Base-by-base conservation (phyloP, 345 rosid species). In the Gossypium arboreum region DNA sequence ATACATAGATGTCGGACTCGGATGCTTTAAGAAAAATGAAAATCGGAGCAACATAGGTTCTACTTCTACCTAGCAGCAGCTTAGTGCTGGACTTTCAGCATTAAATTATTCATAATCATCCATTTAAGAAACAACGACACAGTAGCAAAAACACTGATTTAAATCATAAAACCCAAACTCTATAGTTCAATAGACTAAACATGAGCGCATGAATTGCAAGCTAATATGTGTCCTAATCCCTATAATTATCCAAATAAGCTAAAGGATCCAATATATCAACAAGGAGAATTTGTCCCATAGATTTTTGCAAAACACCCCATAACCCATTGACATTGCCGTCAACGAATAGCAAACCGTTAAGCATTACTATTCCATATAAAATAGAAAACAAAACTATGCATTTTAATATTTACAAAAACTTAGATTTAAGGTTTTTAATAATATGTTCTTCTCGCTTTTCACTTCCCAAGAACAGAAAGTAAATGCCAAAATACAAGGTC, bases 141-240 rank as follows among this genome's bases (percentile, higher is more conserved):
- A 52, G 17, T 52, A 1, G 57, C n/a, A 17, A 54, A 20, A 64
- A 41, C 9, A 65, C 24, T 9, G 12, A 18, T 65, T 20, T 10
- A 54, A 65, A 41, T 43, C 69, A 41, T 65, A 43, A 41, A 43
- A 41, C 20, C 15, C 69, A 65, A 43, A 43, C 24, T 97, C 98
- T 1, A 97, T 94, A 75, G 91, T 94, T 79, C 98, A 83, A 59
- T 90, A 18, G 12, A 18, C 69, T 90, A 62, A 92, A 90, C 91
- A 92, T 90, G 54, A 92, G 83, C 0, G 89, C 85, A 78, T 92
- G 97, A 80, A 86, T 77, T 83, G 83, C 98, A 89, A 5, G 66
- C 44, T 52, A 52, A 16, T 61, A 13, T 29, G 18, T 29, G 20
- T 7, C 20, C 12, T 29, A 62, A 16, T 18, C 67, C 9, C n/a